Evolutionary conservation across 345 rosid species (phyloP), one percentile per base, ranked within the genome.

Genomic region (Corchorus capsularis): DNA sequence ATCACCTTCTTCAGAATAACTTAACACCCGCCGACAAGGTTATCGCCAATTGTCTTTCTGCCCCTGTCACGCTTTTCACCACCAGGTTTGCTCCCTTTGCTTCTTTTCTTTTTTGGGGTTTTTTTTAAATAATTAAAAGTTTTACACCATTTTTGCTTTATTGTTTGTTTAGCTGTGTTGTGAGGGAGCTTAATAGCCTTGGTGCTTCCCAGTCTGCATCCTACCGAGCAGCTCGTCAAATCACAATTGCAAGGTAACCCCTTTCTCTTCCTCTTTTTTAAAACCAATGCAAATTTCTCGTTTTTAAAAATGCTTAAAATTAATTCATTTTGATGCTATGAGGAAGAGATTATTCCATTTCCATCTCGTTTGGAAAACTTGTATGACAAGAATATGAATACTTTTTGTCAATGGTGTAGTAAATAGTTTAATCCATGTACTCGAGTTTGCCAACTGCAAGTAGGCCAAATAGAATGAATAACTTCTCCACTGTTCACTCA

Each of bases 41-140:
- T 63, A 79, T 93, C 63, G 77, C 93, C 19, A 88, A 79, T 43
- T 83, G 87, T 22, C 96, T 92, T 35, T 86, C 90, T 8, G 95
- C 86, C 12, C 80, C 94, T 9, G 94, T 92, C 79, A 96, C 88
- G 89, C 93, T 93, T 85, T 96, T 91, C 90, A 92, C 94, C 45
- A 92, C 94, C 75, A 86, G 87, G 99, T 94, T 37, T 69, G 35
- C 27, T 5, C 34, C 5, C n/a, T 8, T 3, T 56, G 3, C 4
- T 27, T 14, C 6, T 19, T n/a, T 6, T 32, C 17, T 15, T 32
- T 9, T 4, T 64, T 27, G 13, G 8, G 11, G 27, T n/a, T 14
- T 32, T 9, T 45, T 14, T 57, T 50, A 7, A 45, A 12, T 63
- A 64, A 12, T 53, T 4, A 5, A 61, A 13, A 50, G 2, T 55